Base-by-base conservation (phyloP, 441 rosid genomes). In the Syzygium syzygioides region DNA sequence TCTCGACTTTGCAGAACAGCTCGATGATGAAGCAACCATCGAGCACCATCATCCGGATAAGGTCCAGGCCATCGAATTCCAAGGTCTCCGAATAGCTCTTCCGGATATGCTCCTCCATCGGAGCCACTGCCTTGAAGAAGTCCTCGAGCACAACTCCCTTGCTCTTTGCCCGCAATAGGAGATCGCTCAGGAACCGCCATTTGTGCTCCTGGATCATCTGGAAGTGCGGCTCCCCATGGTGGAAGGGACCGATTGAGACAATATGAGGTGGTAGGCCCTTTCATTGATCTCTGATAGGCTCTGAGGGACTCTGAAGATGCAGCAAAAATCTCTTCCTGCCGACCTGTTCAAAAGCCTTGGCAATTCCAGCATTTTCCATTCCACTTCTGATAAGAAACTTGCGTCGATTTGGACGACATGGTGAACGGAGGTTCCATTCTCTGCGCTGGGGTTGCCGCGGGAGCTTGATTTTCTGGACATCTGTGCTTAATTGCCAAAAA, bases 201-300 rank as follows among this genome's bases (percentile, higher is more conserved):
- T 94, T 94, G 89, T 94, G 94, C 86, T 94, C 92, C 86, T 93
- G 91, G 79, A 94, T 90, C 91, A 93, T 91, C 85, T 66, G 52
- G 53, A 94, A 92, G 23, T 90, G 89, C 15, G 85, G 60, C 57
- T 90, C 50, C 25, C 93, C 92, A 37, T 93, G 90, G 91, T 94
- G 92, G 86, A 90, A 93, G 7, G 98, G 98, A 26, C 98, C 97
- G 9, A 96, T 91, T 28, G 98, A 95, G 89, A 95, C 95, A 10
- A 94, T 93, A 45, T 90, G 94, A 19, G 98, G 98, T 92, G 92
- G 45, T 94, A 94, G 54, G 92, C 93, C 89, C 88, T 90, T 17
- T 91, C 92, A 89, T 96, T 93, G 87, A 89, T 88, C 26, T 96
- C 94, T 2, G 89, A 90, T 55, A 95, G 91, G 92, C 95, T 94